Conservation (phyloP, 345 rosid species). For the Eutrema yunnanense region DNA sequence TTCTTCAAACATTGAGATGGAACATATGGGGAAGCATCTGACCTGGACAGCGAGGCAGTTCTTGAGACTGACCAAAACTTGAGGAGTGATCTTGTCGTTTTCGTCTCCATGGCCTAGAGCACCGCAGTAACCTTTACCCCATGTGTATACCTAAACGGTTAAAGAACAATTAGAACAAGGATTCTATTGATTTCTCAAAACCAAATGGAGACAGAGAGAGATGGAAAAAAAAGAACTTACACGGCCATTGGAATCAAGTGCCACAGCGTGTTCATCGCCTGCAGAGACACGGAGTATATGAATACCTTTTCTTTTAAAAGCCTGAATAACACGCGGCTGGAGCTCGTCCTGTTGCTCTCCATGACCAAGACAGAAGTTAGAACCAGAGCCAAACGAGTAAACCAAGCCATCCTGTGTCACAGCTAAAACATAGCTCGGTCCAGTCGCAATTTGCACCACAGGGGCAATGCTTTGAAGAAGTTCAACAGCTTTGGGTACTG, state of each 20-base stretch:
- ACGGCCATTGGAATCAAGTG: conserved; percentile 89
- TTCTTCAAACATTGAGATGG: neutral
- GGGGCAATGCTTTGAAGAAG: conserved; percentile 47
- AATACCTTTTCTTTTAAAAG: conserved; percentile 60
- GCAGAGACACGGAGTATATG: conserved; percentile 89
- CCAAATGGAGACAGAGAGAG: neutral
- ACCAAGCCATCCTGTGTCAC: conserved; percentile 57
- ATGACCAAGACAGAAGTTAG: conserved; percentile 91
- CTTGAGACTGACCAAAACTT: conserved; percentile 56
- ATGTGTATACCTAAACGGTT: conserved; percentile 66
- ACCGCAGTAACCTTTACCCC: conserved; percentile 99
- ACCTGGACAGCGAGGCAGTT: conserved; percentile 75
- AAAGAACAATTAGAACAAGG: conserved; percentile 6
- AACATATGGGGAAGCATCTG: conserved; percentile 5
- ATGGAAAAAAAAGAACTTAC: conserved; percentile 38
- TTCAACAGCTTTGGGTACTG: conserved; percentile 62
- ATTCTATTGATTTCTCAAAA: neutral
- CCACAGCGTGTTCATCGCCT: conserved; percentile 94
- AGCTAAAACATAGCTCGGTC: conserved; percentile 79
- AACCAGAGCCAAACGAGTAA: conserved; percentile 91
- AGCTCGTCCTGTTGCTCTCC: conserved; percentile 91
- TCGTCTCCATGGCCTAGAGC: conserved; percentile 98
- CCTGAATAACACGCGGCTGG: conserved; percentile 71
- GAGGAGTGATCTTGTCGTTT: conserved; percentile 80
- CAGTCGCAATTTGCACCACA: conserved; percentile 80